A percentile compares a stretch with the other conserved stretches of the same genome.
phyloP scores from a whole-genome alignment of 257 asterid species.

The Nicotiana tomentosiformis region DNA sequence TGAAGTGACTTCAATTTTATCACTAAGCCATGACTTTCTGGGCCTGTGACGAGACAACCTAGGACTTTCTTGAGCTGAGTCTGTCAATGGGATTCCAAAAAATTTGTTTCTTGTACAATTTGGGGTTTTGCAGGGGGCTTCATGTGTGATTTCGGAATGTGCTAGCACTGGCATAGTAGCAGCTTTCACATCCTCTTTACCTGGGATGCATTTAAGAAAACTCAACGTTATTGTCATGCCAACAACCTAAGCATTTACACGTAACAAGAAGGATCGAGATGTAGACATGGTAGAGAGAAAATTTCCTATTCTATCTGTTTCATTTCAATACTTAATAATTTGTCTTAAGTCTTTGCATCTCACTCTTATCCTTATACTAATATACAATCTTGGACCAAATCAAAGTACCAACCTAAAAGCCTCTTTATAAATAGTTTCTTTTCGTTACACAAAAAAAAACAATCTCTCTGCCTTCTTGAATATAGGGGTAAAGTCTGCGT shows the following conservation, averaged over 20 bases:
- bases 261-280: too few relatives aligned
- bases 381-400: neutral
- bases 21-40: conserved; percentile 7
- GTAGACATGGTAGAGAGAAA: too few relatives aligned
- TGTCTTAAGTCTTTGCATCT: neutral
- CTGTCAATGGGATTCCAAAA: conserved; percentile 55
- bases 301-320: too few relatives aligned
- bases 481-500: too few relatives aligned
- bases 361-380: neutral
- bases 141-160: conserved; percentile 40
- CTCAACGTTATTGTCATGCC: neutral
- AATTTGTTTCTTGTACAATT: conserved; percentile 37
- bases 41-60: conserved; percentile 36
- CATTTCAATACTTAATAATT: too few relatives aligned
- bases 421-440: neutral
- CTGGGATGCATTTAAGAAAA: conserved; percentile 13
- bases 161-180: conserved; percentile 30
- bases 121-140: conserved; percentile 47
- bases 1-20: conserved; percentile 16
- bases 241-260: neutral
- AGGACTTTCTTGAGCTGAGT: conserved; percentile 81
- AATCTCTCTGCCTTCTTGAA: too few relatives aligned
- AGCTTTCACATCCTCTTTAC: conserved; percentile 43
- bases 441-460: neutral
- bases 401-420: too few relatives aligned